Conservation (phyloP, 257 asterid genomes). For the Ajuga chamaepitys region DNA sequence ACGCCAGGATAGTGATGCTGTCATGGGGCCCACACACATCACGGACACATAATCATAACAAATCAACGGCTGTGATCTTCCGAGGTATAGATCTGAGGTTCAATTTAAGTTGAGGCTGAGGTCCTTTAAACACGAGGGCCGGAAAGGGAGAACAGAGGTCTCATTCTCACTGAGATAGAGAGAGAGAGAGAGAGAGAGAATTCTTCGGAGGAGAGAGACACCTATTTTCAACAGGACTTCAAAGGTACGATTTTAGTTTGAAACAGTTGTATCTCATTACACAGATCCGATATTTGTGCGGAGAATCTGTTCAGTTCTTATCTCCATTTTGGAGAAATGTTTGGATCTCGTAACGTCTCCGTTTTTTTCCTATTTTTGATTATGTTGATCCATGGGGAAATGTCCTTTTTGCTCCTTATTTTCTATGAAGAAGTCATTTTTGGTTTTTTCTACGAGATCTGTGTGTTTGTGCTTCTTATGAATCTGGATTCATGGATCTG, state of each 20-base stretch:
- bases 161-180: neutral
- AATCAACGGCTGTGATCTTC: conserved; percentile 36
- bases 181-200: neutral
- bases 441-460: conserved; percentile 16
- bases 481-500: conserved; percentile 26
- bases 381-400: conserved; percentile 13
- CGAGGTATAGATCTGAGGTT: conserved; percentile 29
- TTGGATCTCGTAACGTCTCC: conserved; percentile 12
- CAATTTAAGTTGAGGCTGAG: conserved; percentile 28
- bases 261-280: neutral
- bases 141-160: conserved; percentile 14
- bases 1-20: conserved; percentile 37
- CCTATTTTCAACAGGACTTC: conserved; percentile 20
- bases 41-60: conserved; percentile 12
- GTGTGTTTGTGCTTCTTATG: neutral
- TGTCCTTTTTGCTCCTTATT: neutral
- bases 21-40: conserved; percentile 42
- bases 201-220: neutral
- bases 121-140: conserved; percentile 33
- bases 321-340: conserved; percentile 3
- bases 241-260: conserved; percentile 25
- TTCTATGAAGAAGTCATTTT: no score
- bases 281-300: neutral
- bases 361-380: conserved; percentile 7
- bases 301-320: neutral